Base-by-base conservation (phyloP, 1,139 yeast species). In the Keqinozyma sinolaborantium region DNA sequence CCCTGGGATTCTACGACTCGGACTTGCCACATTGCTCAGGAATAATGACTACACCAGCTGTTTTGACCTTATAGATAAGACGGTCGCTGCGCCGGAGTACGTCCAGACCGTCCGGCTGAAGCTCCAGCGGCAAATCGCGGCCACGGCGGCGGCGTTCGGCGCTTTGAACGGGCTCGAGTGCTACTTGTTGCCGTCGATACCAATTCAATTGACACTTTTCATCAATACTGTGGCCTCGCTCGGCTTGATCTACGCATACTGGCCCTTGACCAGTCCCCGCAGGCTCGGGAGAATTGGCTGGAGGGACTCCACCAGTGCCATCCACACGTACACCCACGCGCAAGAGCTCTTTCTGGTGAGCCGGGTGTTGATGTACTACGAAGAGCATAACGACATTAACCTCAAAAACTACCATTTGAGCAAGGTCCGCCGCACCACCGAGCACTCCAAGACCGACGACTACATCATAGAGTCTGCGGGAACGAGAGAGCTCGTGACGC, bases 321-420 rank as follows among this genome's bases (percentile, higher is more conserved):
- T 44, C 11, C 45, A 58, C 36, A 53, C 53, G 8, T 42, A 47
- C 28, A 25, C 45, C 3, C 59, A 59, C 35, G 44, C 48, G n/a
- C 51, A 54, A 6, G 70, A 64, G 36, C 39, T 64, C 5, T 30
- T 50, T 2, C 35, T 52, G 4, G 44, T 61, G 8, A 64, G 63
- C 38, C 50, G 58, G 32, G 53, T 64, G 12, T 47, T 66, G 27
- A 54, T 58, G 3, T 64, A 60, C 38, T 65, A 59, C 33, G 72
- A 68, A 37, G 73, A 67, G 43, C 56, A 56, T 39, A 54, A 57
- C 36, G 73, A 68, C 35, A 48, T 63, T 25, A 66, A 66, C 34
- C 48, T 64, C 4, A 50, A 54, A 24, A 67, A 67, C 35, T 67
- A 51, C 40, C 74, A 68, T 40, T 52, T 48, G 24, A 58, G 66